Percentiles rank a stretch among this genome's conserved stretches.
Conservation (phyloP, 2,329 filamentous ascomycete genomes). For the Nemania sp. region DNA sequence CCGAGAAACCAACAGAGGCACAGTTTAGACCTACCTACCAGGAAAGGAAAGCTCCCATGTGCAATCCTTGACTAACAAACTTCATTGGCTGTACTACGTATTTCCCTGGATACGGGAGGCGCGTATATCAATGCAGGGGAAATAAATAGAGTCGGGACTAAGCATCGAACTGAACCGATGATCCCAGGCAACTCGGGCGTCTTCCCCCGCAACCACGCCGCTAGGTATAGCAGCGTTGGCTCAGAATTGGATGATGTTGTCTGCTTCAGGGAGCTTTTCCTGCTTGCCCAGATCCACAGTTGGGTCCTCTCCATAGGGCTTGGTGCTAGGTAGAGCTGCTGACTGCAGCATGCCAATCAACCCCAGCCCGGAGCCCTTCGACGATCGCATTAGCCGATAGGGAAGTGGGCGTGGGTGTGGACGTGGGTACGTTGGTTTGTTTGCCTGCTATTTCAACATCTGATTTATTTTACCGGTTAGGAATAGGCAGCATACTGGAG, state of each 20-base stretch:
- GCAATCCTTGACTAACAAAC: slow-evolving; percentile 8
- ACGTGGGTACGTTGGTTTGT: neutral
- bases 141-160: slow-evolving; percentile 23
- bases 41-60: slow-evolving; percentile 28
- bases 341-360: slow-evolving; percentile 20
- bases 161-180: slow-evolving; percentile 16
- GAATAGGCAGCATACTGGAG: slow-evolving; percentile 12
- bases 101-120: slow-evolving; percentile 27
- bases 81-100: slow-evolving; percentile 20
- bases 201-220: slow-evolving; percentile 29
- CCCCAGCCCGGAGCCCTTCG: slow-evolving; percentile 6
- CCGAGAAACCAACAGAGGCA: slow-evolving; percentile 10
- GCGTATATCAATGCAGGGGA: slow-evolving; percentile 37
- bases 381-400: neutral
- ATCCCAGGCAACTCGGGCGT: slow-evolving; percentile 27
- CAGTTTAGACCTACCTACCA: slow-evolving; percentile 15
- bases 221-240: neutral
- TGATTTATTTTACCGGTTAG: neutral
- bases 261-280: slow-evolving; percentile 3
- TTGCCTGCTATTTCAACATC: neutral
- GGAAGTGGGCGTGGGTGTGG: neutral
- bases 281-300: slow-evolving; percentile 25
- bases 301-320: slow-evolving; percentile 15
- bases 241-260: slow-evolving; percentile 16
- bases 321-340: slow-evolving; percentile 24